Base-by-base conservation (phyloP, 2,329 filamentous ascomycete genomes). In the Phaeosphaeriaceae sp. region DNA sequence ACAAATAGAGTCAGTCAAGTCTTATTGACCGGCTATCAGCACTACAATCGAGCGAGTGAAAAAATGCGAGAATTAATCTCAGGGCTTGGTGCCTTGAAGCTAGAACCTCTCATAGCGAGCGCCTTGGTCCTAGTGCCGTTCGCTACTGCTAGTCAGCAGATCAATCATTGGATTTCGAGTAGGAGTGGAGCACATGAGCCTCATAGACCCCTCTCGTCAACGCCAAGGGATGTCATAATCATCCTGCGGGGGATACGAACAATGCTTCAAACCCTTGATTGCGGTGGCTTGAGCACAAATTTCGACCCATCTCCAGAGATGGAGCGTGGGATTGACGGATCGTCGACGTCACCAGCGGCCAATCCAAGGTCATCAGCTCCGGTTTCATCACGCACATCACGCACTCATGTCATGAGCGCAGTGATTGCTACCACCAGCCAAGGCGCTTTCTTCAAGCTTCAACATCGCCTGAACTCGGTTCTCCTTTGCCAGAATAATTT, bases 81-180 rank as follows among this genome's bases (percentile, higher is more conserved):
- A 32, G 20, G 16, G 15, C 28, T 32, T 15, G 38, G 41, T 16
- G 35, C 36, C 34, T 20, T 18, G 15, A 39, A 61, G 16, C 26
- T 42, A 17, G 56, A 60, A 42, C 41, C 44, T 12, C 56, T 61
- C 8, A 11, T 61, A 23, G 58, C 56, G 8, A 60, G 51, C 29
- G 48, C 49, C 20, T 18, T 45, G 13, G n/a, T 45, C 12, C 34
- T 45, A 16, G 21, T 45, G 4, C 42, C 42, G 4, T 45, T 45
- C 17, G 34, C 42, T 8, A 28, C 42, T 29, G 18, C 42, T 20
- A 45, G 42, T 23, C 42, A 45, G 33, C 42, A 45, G 17, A 32
- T 37, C 18, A 36, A 38, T 11, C 32, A 45, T n/a, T 45, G 42
- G 42, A 45, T 45, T 8, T 45, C 42, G 5, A 45, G 21, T 20